Conservation (phyloP, 768 basidiomycete genomes). For the Collybiopsis confluens region DNA sequence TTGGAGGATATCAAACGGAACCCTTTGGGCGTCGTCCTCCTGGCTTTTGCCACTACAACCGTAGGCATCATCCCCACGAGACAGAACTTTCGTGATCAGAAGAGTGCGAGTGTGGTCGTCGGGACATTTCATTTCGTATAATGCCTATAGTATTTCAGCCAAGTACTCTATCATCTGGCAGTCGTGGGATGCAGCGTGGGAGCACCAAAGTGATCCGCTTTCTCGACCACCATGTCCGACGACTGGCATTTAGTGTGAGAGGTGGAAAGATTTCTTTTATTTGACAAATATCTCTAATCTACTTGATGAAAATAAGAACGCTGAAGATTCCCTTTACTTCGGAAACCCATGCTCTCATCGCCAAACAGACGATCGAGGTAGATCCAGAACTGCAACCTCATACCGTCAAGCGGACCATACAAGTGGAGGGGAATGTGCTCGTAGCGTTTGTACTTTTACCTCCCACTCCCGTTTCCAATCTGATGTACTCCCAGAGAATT, state of each 20-base stretch:
- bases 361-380: conserved; percentile 80
- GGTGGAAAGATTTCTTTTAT: conserved; percentile 10
- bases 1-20: too few species aligned
- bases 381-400: conserved; percentile 81
- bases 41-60: too few species aligned
- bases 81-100: too few species aligned
- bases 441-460: conserved; percentile 57
- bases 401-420: conserved; percentile 70
- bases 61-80: too few species aligned
- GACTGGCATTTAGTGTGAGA: conserved; percentile 56
- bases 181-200: too few species aligned
- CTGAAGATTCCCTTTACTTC: conserved; percentile 77
- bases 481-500: conserved; percentile 47
- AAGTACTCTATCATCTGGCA: too few species aligned
- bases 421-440: conserved; percentile 62
- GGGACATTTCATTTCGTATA: too few species aligned
- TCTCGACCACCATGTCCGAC: conserved; percentile 1
- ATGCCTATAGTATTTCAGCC: too few species aligned
- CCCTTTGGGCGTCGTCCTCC: too few species aligned
- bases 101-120: too few species aligned
- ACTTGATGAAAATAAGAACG: conserved; percentile 36
- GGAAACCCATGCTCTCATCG: conserved; percentile 71
- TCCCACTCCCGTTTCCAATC: background rate
- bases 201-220: too few species aligned
- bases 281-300: background rate